Evolutionary conservation across 495 filamentous ascomycete genomes (phyloP).

Genomic region (Pseudomonodictys pantanalensis): DNA sequence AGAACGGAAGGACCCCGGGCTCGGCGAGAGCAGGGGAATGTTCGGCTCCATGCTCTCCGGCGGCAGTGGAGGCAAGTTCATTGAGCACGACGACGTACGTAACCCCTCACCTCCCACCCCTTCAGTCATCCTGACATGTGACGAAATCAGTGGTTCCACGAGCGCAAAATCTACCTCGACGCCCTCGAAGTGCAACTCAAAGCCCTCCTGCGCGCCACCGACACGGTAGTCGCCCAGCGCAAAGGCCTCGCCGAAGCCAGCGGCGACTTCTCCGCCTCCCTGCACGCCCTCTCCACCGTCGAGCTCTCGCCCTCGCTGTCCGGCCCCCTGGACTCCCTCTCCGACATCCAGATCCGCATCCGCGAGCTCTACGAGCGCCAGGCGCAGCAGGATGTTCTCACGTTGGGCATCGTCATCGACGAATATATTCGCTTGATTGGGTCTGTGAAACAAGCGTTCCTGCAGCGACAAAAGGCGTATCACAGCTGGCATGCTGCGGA

Average conservation of each 20-base stretch:
- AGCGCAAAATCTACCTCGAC: slow-evolving; percentile 89
- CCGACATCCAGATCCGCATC: slow-evolving; percentile 88
- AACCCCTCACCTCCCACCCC: no score
- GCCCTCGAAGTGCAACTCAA: slow-evolving; percentile 94
- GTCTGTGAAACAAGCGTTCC: slow-evolving; percentile 86
- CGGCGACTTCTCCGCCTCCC: slow-evolving; percentile 83
- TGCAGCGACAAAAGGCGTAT: slow-evolving; percentile 90
- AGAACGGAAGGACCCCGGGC: slow-evolving; percentile 81
- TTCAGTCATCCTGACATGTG: not conserved
- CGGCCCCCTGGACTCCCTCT: slow-evolving; percentile 81
- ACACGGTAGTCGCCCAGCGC: slow-evolving; percentile 83
- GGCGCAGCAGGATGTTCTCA: slow-evolving; percentile 94
- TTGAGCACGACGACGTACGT: slow-evolving; percentile 94
- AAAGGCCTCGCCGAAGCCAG: slow-evolving; percentile 91
- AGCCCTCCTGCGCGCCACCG: slow-evolving; percentile 87
- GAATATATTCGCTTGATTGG: slow-evolving; percentile 97
- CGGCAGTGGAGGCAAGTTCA: slow-evolving; percentile 76
- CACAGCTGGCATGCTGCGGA: slow-evolving; percentile 90
- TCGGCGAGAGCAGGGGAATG: slow-evolving; percentile 90
- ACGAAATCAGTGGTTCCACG: slow-evolving; percentile 81
- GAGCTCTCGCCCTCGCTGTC: slow-evolving; percentile 88
- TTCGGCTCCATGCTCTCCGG: slow-evolving; percentile 75
- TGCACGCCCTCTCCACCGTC: slow-evolving; percentile 85
- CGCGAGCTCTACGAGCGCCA: slow-evolving; percentile 94
- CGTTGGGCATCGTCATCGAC: slow-evolving; percentile 93